phyloP scores from a whole-genome alignment of 352 stramenopile species.

The Pythium biforme region DNA sequence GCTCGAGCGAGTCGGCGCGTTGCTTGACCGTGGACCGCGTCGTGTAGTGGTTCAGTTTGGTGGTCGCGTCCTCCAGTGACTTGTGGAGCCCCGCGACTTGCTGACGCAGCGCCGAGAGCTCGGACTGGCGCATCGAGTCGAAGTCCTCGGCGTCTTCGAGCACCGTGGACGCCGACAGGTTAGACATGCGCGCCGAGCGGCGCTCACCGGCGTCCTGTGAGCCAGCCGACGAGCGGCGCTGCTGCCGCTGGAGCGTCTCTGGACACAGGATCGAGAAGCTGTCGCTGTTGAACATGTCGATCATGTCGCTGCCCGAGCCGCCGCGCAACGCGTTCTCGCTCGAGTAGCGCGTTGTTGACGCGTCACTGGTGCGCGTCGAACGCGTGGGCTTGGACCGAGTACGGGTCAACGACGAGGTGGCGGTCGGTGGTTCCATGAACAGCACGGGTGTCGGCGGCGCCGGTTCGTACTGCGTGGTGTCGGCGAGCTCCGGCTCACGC shows the following conservation, averaged over 20 bases:
- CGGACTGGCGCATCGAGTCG: constrained; percentile 34
- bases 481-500: constrained; percentile 1
- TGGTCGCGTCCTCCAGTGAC: constrained; percentile 51
- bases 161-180: constrained; percentile 34
- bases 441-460: constrained; percentile 3
- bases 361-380: not conserved
- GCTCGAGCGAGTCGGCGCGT: constrained; percentile 23
- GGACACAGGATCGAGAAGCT: constrained; percentile 57
- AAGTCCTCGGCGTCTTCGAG: constrained; percentile 24
- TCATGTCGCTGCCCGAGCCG: constrained; percentile 31
- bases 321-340: not conserved
- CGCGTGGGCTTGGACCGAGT: not conserved
- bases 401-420: not conserved
- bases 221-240: constrained; percentile 16
- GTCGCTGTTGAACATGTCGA: constrained; percentile 47
- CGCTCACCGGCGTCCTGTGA: constrained; percentile 50
- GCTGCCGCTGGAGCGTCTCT: constrained; percentile 34
- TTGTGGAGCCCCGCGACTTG: constrained; percentile 52
- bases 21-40: constrained; percentile 23
- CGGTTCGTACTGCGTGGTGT: not conserved
- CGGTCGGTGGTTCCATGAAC: not conserved
- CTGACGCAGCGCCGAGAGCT: constrained; percentile 40
- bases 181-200: constrained; percentile 36
- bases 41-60: constrained; percentile 46
- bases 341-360: not conserved